phyloP scores from a whole-genome alignment of 768 basidiomycete genomes.

The Kwoniella sp. region DNA sequence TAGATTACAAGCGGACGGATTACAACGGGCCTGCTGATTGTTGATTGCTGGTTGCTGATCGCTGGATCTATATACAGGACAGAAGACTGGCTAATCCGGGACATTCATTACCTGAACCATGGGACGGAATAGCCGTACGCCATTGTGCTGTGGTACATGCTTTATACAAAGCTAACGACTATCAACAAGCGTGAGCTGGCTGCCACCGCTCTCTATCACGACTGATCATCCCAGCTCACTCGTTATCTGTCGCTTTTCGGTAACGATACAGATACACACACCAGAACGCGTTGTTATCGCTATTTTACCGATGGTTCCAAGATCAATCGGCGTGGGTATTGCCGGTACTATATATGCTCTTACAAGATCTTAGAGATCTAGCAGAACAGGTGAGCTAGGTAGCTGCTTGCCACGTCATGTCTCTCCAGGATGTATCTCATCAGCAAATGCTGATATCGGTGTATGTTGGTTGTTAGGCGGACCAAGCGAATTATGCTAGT shows the following conservation, averaged over 20 bases:
- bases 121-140: slow-evolving; percentile 47
- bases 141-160: slow-evolving; percentile 48
- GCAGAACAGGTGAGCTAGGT: slow-evolving; percentile 82
- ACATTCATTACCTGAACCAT: slow-evolving; percentile 45
- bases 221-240: neutral
- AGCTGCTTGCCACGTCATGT: too few relatives aligned
- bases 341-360: slow-evolving; percentile 75
- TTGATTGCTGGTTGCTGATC: too few relatives aligned
- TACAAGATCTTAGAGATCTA: slow-evolving; percentile 78
- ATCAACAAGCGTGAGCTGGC: slow-evolving; percentile 43
- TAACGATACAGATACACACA: slow-evolving; percentile 52
- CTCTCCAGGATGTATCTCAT: too few relatives aligned
- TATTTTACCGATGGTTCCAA: slow-evolving; percentile 77
- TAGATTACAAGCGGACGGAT: too few relatives aligned
- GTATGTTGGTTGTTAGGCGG: slow-evolving; percentile 45
- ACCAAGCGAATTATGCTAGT: slow-evolving; percentile 55
- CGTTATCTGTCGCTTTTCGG: neutral
- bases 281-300: slow-evolving; percentile 57
- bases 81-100: slow-evolving; percentile 39
- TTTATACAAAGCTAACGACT: slow-evolving; percentile 29
- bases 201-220: neutral
- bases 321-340: slow-evolving; percentile 84
- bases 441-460: neutral
- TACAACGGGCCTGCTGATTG: too few relatives aligned
- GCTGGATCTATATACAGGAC: too few relatives aligned